phyloP scores from a whole-genome alignment of 768 basidiomycete species.

The Russula emetica region DNA sequence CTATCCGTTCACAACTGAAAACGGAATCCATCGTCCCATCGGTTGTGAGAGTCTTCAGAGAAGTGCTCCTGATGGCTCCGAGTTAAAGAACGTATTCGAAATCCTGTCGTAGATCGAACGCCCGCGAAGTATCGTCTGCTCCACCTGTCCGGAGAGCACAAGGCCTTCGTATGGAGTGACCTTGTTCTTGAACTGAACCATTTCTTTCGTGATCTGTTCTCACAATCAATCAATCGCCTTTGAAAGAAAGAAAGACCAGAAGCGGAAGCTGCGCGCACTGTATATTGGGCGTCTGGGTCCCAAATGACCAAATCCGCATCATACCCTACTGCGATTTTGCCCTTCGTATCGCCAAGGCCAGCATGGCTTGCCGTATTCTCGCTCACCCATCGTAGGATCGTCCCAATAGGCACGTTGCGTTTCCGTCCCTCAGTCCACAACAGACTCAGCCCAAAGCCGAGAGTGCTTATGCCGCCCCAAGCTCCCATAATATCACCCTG shows the following conservation, averaged over 20 bases:
- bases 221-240: background rate
- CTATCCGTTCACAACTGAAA: background rate
- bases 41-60: constrained; percentile 11
- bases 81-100: constrained; percentile 32
- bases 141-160: constrained; percentile 63
- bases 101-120: constrained; percentile 53
- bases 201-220: constrained; percentile 63
- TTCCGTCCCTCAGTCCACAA: constrained; percentile 81
- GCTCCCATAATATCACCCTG: constrained; percentile 81
- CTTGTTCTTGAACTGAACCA: constrained; percentile 89
- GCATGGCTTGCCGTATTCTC: constrained; percentile 74
- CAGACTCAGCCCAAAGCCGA: constrained; percentile 85
- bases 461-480: constrained; percentile 92
- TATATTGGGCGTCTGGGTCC: constrained; percentile 54
- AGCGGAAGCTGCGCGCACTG: constrained; percentile 32
- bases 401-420: constrained; percentile 51
- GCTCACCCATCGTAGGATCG: constrained; percentile 74
- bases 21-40: background rate
- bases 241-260: background rate
- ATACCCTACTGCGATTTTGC: constrained; percentile 62
- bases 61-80: constrained; percentile 27
- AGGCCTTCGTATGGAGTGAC: constrained; percentile 84
- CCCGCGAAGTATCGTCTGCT: constrained; percentile 79
- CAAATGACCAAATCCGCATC: constrained; percentile 89
- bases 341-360: constrained; percentile 65